Percentiles rank a stretch among this genome's conserved stretches.
Conservation (phyloP, 2,329 filamentous ascomycete species). For the Berkeleyomyces rouxiae region DNA sequence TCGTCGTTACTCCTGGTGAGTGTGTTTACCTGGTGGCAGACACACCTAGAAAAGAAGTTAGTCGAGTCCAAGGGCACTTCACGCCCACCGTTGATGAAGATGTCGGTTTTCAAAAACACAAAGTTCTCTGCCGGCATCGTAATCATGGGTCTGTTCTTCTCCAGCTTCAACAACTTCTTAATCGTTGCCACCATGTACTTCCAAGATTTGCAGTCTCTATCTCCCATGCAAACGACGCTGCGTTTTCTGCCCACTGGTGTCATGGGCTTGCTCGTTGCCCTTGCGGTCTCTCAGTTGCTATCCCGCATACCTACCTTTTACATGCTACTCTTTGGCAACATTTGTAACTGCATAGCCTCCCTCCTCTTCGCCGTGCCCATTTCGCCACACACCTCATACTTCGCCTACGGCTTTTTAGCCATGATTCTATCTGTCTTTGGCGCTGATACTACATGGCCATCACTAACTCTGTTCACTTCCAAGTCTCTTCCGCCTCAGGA, state of each 20-base stretch:
- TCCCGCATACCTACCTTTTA: constrained; percentile 39
- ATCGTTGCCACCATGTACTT: constrained; percentile 55
- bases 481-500: constrained; percentile 44
- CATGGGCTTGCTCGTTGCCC: constrained; percentile 38
- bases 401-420: constrained; percentile 48
- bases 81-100: constrained; percentile 31
- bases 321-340: constrained; percentile 40
- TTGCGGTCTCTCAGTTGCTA: constrained; percentile 39
- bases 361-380: constrained; percentile 50
- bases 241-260: constrained; percentile 52
- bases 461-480: constrained; percentile 48
- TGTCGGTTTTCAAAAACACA: constrained; percentile 43
- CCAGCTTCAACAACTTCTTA: constrained; percentile 50
- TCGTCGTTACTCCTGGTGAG: constrained; percentile 38
- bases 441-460: constrained; percentile 50
- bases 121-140: constrained; percentile 46
- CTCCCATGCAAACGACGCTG: constrained; percentile 47
- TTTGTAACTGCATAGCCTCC: constrained; percentile 36
- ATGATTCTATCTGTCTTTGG: constrained; percentile 51
- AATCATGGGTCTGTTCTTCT: constrained; percentile 51
- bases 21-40: constrained; percentile 44
- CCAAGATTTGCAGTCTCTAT: constrained; percentile 47
- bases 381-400: constrained; percentile 42
- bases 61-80: constrained; percentile 16
- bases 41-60: constrained; percentile 35